A percentile compares a stretch with the other conserved stretches of the same genome.
Conservation (phyloP, 139 green algal species). For the Chlamydomonas incerta region DNA sequence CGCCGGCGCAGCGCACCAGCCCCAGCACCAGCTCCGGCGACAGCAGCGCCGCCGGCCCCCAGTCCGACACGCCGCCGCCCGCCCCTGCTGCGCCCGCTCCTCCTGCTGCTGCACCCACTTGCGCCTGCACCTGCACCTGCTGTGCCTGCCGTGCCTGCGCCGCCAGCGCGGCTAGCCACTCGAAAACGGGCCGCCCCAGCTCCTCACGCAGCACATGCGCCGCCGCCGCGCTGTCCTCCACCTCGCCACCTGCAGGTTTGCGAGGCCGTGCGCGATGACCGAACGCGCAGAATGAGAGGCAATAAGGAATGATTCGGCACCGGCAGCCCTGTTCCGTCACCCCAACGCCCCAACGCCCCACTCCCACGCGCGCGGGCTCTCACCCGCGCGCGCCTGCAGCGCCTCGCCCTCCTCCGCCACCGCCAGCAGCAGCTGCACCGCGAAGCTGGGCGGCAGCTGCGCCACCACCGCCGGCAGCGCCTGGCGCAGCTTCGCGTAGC, state of each 20-base stretch:
- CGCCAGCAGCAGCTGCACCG: constrained; percentile 10
- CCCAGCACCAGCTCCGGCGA: background rate
- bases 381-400: background rate
- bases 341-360: too few relatives aligned
- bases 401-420: constrained; percentile 39
- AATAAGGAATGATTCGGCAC: too few relatives aligned
- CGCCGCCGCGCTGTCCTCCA: background rate
- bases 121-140: background rate
- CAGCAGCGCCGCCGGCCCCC: background rate
- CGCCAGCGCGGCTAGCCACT: constrained; percentile 7
- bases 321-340: too few relatives aligned
- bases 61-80: background rate
- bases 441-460: background rate
- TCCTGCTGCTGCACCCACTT: background rate
- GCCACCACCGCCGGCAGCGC: constrained; percentile 1
- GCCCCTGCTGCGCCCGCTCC: too few relatives aligned
- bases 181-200: constrained; percentile 2
- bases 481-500: background rate
- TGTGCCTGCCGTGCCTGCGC: background rate
- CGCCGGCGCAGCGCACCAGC: constrained; percentile 28
- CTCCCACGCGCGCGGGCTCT: too few relatives aligned
- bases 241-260: background rate
- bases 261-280: too few relatives aligned
- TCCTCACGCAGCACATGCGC: constrained; percentile 12
- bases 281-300: too few relatives aligned